These are phyloP conservation scores for Diutina mesorugosa DNA, from an alignment of 1,139 yeast species.

Conservation along the genomic window DNA sequence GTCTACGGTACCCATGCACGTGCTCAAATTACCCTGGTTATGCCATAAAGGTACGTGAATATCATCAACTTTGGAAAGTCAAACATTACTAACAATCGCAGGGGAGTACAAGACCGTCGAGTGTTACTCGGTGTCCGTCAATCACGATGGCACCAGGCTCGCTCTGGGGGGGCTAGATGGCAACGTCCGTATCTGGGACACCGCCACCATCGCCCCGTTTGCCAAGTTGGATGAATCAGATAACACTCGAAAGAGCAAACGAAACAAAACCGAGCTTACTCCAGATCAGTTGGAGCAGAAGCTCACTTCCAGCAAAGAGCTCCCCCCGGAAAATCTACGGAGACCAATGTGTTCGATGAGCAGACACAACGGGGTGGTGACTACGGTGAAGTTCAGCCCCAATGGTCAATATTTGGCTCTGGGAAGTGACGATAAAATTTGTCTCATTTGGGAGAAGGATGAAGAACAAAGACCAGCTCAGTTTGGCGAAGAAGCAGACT, in stretches of 20 bases:
- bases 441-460: constrained; percentile 87
- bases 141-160: constrained; percentile 68
- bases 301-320: constrained; percentile 6
- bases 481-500: constrained; percentile 45
- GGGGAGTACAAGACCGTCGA: constrained; percentile 78
- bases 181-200: constrained; percentile 81
- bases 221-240: not conserved
- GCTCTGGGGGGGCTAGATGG: constrained; percentile 98
- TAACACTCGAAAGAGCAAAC: not conserved
- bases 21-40: constrained; percentile 78
- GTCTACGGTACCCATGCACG: constrained; percentile 36
- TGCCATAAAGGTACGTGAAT: constrained; percentile 45
- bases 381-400: constrained; percentile 85
- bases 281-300: constrained; percentile 4
- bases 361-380: constrained; percentile 87
- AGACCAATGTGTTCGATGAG: constrained; percentile 66
- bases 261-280: constrained; percentile 5
- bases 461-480: constrained; percentile 37
- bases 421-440: constrained; percentile 89
- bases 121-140: constrained; percentile 72
- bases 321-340: constrained; percentile 14
- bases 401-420: constrained; percentile 84
- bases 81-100: constrained; percentile 8
- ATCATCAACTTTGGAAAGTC: constrained; percentile 4
- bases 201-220: not conserved